Evolutionary conservation across 176 grass and related monocot genomes (phyloP).

Genomic region (Pontederia paniculata): DNA sequence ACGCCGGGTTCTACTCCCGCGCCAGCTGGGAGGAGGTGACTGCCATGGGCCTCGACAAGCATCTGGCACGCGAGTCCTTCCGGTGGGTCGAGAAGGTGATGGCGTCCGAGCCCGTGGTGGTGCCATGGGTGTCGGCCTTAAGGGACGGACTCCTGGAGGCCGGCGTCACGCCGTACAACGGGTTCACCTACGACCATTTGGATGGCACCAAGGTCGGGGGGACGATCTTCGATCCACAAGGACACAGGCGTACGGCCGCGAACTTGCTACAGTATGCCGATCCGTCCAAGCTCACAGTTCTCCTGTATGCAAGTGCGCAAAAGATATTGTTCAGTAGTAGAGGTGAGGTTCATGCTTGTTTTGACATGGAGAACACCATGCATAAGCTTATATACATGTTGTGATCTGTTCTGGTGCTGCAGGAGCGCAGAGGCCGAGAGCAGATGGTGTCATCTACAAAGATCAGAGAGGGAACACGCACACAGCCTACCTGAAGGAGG

Average conservation of each 20-base stretch:
- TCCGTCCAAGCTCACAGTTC: constrained; percentile 38
- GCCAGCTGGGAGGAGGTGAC: constrained; percentile 39
- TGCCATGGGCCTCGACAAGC: constrained; percentile 36
- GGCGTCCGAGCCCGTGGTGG: constrained; percentile 51
- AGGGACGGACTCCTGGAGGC: constrained; percentile 59
- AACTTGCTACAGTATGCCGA: constrained; percentile 67
- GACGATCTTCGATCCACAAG: constrained; percentile 62
- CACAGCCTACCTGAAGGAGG: constrained; percentile 49
- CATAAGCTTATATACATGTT: too few species aligned
- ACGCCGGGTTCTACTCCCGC: constrained; percentile 79
- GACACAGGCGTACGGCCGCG: constrained; percentile 60
- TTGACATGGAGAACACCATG: background rate
- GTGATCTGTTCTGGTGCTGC: background rate
- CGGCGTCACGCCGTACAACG: constrained; percentile 58
- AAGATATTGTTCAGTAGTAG: constrained; percentile 48
- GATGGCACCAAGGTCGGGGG: constrained; percentile 80
- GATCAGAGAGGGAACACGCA: constrained; percentile 46
- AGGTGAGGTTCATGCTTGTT: constrained; percentile 13
- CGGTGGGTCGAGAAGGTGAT: constrained; percentile 65
- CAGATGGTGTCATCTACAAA: constrained; percentile 53
- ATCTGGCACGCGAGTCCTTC: constrained; percentile 49
- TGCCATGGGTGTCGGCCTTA: constrained; percentile 55
- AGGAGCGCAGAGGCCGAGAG: constrained; percentile 35
- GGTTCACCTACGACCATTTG: constrained; percentile 76
- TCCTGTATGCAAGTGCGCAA: constrained; percentile 47